These are phyloP conservation scores for Endothia cerciana DNA, from an alignment of 2,329 filamentous ascomycete genomes.

Conservation along the genomic window DNA sequence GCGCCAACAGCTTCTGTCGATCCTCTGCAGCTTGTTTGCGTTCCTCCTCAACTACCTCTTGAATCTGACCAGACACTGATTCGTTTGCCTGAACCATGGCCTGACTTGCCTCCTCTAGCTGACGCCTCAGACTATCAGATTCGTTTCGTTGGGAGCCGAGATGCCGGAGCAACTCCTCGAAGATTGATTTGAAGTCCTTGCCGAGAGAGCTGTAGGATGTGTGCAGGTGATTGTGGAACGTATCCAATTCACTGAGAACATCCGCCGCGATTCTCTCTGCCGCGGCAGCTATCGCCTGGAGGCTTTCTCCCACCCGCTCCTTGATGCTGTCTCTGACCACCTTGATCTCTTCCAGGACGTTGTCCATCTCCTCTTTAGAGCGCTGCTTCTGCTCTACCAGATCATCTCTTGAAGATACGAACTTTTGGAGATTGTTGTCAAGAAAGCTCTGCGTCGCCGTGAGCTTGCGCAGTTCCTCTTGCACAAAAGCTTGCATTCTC, in stretches of 20 bases:
- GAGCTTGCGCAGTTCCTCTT: conserved; percentile 73
- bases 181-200: conserved; percentile 82
- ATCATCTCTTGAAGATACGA: conserved; percentile 69
- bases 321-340: conserved; percentile 88
- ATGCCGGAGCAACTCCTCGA: conserved; percentile 78
- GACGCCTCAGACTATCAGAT: conserved; percentile 70
- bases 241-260: conserved; percentile 80
- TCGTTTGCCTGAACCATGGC: conserved; percentile 71
- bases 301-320: conserved; percentile 78
- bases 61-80: conserved; percentile 66
- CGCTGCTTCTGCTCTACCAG: conserved; percentile 69
- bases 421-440: conserved; percentile 67
- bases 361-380: conserved; percentile 84
- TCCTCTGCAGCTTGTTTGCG: conserved; percentile 73
- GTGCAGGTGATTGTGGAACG: conserved; percentile 83
- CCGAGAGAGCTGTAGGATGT: conserved; percentile 82
- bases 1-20: conserved; percentile 71
- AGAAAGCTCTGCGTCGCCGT: conserved; percentile 72
- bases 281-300: conserved; percentile 80
- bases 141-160: conserved; percentile 78
- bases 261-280: conserved; percentile 89
- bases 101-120: conserved; percentile 72
- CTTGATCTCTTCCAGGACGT: conserved; percentile 90
- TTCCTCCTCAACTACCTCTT: conserved; percentile 76
- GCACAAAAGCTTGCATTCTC: conserved; percentile 78